Conservation (phyloP, 2,329 filamentous ascomycete genomes). For the Pseudogymnoascus sp. region DNA sequence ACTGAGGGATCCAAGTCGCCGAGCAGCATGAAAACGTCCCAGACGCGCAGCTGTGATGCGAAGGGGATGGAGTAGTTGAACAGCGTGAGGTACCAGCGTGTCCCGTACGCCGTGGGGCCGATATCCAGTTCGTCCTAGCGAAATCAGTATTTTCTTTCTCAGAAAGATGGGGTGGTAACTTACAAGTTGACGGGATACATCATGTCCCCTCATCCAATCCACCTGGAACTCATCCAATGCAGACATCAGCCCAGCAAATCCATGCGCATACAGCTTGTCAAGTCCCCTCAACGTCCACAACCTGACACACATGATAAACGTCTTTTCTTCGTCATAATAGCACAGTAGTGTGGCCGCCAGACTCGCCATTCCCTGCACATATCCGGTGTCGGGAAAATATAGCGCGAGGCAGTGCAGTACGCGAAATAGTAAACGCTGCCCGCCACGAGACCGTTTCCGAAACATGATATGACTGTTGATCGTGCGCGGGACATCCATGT, state of each 20-base stretch:
- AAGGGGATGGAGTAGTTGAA: slow-evolving; percentile 98
- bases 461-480: slow-evolving; percentile 98
- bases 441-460: slow-evolving; percentile 80
- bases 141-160: background rate
- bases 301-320: slow-evolving; percentile 94
- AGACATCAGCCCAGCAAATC: slow-evolving; percentile 80
- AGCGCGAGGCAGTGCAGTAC: slow-evolving; percentile 88
- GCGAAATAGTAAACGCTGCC: slow-evolving; percentile 84
- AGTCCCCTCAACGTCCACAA: slow-evolving; percentile 87
- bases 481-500: slow-evolving; percentile 90
- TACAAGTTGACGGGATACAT: slow-evolving; percentile 75
- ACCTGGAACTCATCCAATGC: slow-evolving; percentile 79
- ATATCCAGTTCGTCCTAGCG: slow-evolving; percentile 67
- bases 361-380: slow-evolving; percentile 97
- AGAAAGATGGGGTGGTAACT: slow-evolving; percentile 32
- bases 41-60: slow-evolving; percentile 85
- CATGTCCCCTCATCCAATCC: slow-evolving; percentile 71
- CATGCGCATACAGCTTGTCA: slow-evolving; percentile 73
- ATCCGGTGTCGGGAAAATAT: slow-evolving; percentile 85
- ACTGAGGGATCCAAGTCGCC: slow-evolving; percentile 58
- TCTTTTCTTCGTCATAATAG: slow-evolving; percentile 92
- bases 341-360: slow-evolving; percentile 87
- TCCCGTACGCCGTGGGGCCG: slow-evolving; percentile 86
- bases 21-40: slow-evolving; percentile 96
- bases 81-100: slow-evolving; percentile 92